These are phyloP conservation scores for Calocybe indica DNA, from an alignment of 768 basidiomycete genomes.

Conservation along the genomic window DNA sequence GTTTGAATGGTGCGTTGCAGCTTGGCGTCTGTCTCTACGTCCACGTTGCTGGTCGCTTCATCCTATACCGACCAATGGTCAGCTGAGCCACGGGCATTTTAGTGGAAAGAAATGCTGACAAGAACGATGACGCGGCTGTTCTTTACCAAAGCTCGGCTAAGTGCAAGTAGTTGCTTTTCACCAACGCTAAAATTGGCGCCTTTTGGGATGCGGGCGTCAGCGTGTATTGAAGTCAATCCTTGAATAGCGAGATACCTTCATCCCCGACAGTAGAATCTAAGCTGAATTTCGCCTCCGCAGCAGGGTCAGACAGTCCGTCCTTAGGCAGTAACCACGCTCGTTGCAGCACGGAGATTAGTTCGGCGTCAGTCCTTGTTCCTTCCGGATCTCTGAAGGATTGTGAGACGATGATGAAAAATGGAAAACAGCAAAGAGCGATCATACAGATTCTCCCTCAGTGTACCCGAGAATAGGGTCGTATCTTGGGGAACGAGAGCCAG, in stretches of 20 bases:
- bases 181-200: constrained; percentile 61
- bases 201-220: constrained; percentile 12
- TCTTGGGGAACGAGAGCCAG: constrained; percentile 71
- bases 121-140: constrained; percentile 53
- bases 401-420: neutral
- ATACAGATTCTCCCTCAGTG: constrained; percentile 41
- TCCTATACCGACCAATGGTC: constrained; percentile 31
- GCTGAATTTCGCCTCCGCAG: constrained; percentile 58
- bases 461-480: constrained; percentile 45
- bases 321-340: constrained; percentile 54
- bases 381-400: constrained; percentile 41
- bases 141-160: constrained; percentile 59
- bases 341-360: constrained; percentile 55
- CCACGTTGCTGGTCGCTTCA: constrained; percentile 58
- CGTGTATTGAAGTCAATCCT: too few species aligned
- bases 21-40: constrained; percentile 57
- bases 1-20: constrained; percentile 58
- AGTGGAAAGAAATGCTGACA: constrained; percentile 23
- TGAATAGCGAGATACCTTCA: constrained; percentile 35
- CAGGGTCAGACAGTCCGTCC: constrained; percentile 35
- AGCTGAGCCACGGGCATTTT: neutral
- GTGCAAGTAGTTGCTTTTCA: constrained; percentile 58
- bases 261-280: constrained; percentile 56
- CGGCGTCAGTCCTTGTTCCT: constrained; percentile 47
- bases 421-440: neutral